Conservation (phyloP, 1,284 basidiomycete genomes). For the Lentinula novae-zelandiae region DNA sequence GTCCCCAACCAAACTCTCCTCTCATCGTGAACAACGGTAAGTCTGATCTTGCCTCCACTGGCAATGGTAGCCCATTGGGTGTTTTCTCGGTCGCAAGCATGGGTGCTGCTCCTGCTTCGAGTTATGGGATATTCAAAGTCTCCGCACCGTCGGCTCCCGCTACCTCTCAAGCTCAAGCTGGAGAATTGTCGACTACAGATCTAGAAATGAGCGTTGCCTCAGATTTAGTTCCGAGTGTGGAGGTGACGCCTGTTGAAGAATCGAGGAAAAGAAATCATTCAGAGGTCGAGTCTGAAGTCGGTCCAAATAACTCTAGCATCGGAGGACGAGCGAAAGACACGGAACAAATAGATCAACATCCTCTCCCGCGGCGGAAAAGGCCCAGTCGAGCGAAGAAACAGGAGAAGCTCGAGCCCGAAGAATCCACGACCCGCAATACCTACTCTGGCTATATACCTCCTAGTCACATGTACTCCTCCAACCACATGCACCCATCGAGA, state of each 20-base stretch:
- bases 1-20: no score
- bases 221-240: background rate
- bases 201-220: no score
- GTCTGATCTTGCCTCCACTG: no score
- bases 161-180: background rate
- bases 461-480: background rate
- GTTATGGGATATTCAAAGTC: background rate
- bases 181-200: no score
- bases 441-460: background rate
- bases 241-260: background rate
- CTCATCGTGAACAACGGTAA: no score
- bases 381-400: background rate
- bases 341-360: no score
- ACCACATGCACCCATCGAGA: background rate
- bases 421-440: background rate
- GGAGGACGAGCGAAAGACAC: background rate
- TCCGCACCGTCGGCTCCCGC: background rate
- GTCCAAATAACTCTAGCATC: background rate
- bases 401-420: background rate
- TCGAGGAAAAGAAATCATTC: background rate
- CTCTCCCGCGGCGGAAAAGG: background rate
- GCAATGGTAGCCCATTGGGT: no score
- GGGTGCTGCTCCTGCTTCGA: background rate
- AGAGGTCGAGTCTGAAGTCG: background rate
- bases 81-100: background rate